Conservation (phyloP, 441 rosid genomes). For the Aleurites moluccanus region DNA sequence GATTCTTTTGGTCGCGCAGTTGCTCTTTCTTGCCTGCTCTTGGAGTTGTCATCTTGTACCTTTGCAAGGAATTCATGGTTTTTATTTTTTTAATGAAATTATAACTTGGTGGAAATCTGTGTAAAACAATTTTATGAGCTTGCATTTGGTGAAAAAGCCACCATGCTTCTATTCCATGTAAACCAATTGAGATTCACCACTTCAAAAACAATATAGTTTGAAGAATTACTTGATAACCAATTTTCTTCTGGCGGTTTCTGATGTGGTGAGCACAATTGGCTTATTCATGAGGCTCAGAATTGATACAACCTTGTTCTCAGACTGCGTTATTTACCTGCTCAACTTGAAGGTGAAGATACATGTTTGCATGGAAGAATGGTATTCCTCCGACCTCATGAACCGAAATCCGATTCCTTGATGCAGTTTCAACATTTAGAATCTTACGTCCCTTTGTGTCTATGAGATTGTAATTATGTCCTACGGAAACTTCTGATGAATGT, state of each 20-base stretch:
- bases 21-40: constrained; percentile 44
- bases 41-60: constrained; percentile 49
- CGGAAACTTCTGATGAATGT: constrained; percentile 42
- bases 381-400: constrained; percentile 35
- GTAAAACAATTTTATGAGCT: neutral
- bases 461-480: constrained; percentile 59
- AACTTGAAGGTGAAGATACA: constrained; percentile 48
- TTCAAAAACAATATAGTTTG: neutral
- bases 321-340: constrained; percentile 37
- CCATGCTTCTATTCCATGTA: neutral
- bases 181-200: constrained; percentile 11
- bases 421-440: constrained; percentile 53
- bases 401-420: constrained; percentile 50
- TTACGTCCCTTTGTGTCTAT: constrained; percentile 32
- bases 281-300: neutral
- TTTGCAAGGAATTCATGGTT: constrained; percentile 27
- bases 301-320: neutral
- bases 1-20: constrained; percentile 40
- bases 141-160: constrained; percentile 5
- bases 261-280: neutral
- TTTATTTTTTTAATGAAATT: constrained; percentile 17
- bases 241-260: neutral
- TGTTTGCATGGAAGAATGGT: constrained; percentile 55
- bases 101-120: neutral
- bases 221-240: neutral